Evolutionary conservation across 2,329 filamentous ascomycete genomes (phyloP).

Genomic region (Epichloe festucae): DNA sequence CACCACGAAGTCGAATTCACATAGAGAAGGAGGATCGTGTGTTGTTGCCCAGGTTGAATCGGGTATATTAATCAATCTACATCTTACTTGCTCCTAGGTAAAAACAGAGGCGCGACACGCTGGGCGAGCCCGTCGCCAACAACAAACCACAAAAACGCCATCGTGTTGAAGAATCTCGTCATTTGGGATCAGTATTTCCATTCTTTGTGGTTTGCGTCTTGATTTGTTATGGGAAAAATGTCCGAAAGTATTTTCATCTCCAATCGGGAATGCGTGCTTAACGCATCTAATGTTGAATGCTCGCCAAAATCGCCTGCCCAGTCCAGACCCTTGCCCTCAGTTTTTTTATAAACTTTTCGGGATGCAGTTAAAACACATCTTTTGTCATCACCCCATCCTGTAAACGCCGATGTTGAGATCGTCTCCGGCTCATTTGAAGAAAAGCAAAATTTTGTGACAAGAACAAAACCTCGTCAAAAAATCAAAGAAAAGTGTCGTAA

Average conservation of each 20-base stretch:
- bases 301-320: slow-evolving; percentile 17
- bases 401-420: slow-evolving; percentile 49
- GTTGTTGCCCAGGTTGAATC: slow-evolving; percentile 10
- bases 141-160: slow-evolving; percentile 7
- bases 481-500: slow-evolving; percentile 17
- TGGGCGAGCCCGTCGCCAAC: neutral
- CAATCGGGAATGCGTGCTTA: slow-evolving; percentile 17
- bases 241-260: slow-evolving; percentile 12
- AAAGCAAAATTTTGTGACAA: slow-evolving; percentile 4
- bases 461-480: neutral
- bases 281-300: slow-evolving; percentile 28
- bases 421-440: slow-evolving; percentile 30
- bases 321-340: slow-evolving; percentile 13
- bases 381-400: slow-evolving; percentile 20
- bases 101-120: neutral
- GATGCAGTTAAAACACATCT: slow-evolving; percentile 22
- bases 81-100: slow-evolving; percentile 5
- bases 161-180: slow-evolving; percentile 8
- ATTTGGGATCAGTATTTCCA: slow-evolving; percentile 2
- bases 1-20: too few relatives aligned
- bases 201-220: neutral
- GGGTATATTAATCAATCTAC: slow-evolving; percentile 8
- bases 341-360: slow-evolving; percentile 20
- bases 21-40: neutral
- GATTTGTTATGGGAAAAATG: slow-evolving; percentile 14